phyloP scores from a whole-genome alignment of 768 basidiomycete genomes.

The Candolleomyces aberdarensis region DNA sequence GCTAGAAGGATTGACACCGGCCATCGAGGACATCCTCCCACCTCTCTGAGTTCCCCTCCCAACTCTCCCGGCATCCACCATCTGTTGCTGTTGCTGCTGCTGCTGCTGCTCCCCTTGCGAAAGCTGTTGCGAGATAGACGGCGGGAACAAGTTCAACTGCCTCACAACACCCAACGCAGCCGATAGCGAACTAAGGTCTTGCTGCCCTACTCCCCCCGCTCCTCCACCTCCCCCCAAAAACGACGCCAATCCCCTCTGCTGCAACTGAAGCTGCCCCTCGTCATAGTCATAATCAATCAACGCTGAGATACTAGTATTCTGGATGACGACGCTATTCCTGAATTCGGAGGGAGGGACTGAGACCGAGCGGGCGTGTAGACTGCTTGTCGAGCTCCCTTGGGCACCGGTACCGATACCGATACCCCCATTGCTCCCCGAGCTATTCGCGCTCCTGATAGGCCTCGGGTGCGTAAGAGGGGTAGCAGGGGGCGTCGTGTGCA shows the following conservation, averaged over 20 bases:
- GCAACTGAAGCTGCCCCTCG: neutral
- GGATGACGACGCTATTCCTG: constrained; percentile 2
- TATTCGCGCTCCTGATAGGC: constrained; percentile 17
- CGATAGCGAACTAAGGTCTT: too few species aligned
- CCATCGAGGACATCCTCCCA: neutral
- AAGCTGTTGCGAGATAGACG: neutral
- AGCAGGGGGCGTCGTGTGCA: constrained; percentile 56
- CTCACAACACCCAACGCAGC: too few species aligned
- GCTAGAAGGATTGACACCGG: neutral
- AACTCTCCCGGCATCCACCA: neutral
- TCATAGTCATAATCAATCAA: constrained; percentile 6
- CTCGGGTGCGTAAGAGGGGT: constrained; percentile 53
- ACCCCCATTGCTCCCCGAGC: too few species aligned
- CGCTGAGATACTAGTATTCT: neutral
- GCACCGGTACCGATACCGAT: neutral
- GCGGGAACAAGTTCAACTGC: neutral
- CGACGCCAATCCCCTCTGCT: neutral
- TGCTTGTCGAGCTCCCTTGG: constrained; percentile 9
- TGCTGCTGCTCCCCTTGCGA: neutral
- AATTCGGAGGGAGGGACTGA: constrained; percentile 34
- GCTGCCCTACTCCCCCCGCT: too few species aligned
- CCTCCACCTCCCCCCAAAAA: neutral
- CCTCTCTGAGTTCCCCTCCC: neutral
- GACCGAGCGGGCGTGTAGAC: constrained; percentile 46
- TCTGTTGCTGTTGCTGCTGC: neutral